phyloP scores from a whole-genome alignment of 192 early-diverging fungal genomes.

The Coemansia sp. region DNA sequence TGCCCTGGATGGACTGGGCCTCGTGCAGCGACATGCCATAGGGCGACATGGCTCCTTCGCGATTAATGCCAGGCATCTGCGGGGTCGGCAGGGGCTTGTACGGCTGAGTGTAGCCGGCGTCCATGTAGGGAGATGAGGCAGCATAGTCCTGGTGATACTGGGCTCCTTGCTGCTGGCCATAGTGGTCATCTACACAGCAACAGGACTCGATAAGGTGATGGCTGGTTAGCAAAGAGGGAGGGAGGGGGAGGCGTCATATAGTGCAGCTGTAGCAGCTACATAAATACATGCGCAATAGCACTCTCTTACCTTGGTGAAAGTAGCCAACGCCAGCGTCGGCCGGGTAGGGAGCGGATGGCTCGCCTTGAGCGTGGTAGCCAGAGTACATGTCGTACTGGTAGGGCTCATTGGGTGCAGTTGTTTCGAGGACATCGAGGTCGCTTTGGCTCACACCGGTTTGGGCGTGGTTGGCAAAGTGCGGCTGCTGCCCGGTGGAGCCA shows the following conservation, averaged over 20 bases:
- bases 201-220: neutral
- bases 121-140: constrained; percentile 9
- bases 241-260: neutral
- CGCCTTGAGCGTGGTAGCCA: constrained; percentile 13
- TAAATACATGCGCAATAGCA: neutral
- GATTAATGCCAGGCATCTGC: constrained; percentile 11
- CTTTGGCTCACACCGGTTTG: constrained; percentile 37
- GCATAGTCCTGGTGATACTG: constrained; percentile 25
- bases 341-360: constrained; percentile 4
- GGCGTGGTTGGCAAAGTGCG: constrained; percentile 9
- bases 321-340: constrained; percentile 46
- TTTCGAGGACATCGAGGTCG: constrained; percentile 52
- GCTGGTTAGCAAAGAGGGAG: neutral
- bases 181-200: constrained; percentile 22
- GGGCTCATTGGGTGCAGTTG: constrained; percentile 20
- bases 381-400: constrained; percentile 40
- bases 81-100: constrained; percentile 50
- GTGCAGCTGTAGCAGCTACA: neutral
- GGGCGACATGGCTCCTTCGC: constrained; percentile 1
- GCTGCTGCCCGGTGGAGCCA: constrained; percentile 18
- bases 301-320: constrained; percentile 34
- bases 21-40: constrained; percentile 33
- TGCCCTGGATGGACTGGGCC: constrained; percentile 37
- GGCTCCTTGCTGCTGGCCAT: constrained; percentile 18
- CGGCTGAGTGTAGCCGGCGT: constrained; percentile 20